These are phyloP conservation scores for Suhomyces bokatorum DNA, from an alignment of 1,139 yeast genomes.

Conservation along the genomic window DNA sequence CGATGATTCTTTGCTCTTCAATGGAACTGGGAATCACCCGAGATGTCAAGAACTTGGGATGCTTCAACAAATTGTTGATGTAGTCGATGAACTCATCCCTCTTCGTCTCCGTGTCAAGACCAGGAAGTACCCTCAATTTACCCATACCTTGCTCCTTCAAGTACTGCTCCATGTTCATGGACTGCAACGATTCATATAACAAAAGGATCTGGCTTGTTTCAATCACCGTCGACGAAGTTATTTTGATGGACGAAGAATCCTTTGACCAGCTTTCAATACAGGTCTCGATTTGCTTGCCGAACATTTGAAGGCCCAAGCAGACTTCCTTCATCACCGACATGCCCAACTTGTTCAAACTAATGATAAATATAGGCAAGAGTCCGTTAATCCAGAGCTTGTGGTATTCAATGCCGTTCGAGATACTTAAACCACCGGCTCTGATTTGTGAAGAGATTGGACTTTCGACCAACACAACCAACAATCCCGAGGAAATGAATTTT, in stretches of 20 bases:
- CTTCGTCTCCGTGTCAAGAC: slow-evolving; percentile 58
- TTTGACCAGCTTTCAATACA: slow-evolving; percentile 72
- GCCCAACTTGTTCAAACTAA: slow-evolving; percentile 64
- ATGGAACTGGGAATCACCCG: slow-evolving; percentile 61
- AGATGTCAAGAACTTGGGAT: slow-evolving; percentile 79
- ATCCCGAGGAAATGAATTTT: slow-evolving; percentile 60
- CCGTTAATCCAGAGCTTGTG: slow-evolving; percentile 85
- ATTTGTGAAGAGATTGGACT: slow-evolving; percentile 70
- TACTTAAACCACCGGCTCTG: slow-evolving; percentile 62
- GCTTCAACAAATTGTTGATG: slow-evolving; percentile 71
- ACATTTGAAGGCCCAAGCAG: slow-evolving; percentile 61
- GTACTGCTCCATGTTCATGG: slow-evolving; percentile 49
- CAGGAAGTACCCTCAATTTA: slow-evolving; percentile 50
- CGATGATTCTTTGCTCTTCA: slow-evolving; percentile 62
- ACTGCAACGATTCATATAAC: slow-evolving; percentile 58
- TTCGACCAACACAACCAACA: slow-evolving; percentile 70
- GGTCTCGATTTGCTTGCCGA: slow-evolving; percentile 62
- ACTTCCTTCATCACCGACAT: slow-evolving; percentile 63
- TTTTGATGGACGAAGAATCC: slow-evolving; percentile 51
- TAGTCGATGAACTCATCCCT: slow-evolving; percentile 58
- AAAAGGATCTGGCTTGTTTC: slow-evolving; percentile 81
- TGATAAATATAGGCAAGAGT: slow-evolving; percentile 64
- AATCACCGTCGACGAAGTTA: slow-evolving; percentile 65
- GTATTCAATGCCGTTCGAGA: slow-evolving; percentile 50
- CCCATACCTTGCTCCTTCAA: slow-evolving; percentile 24